Base-by-base conservation (phyloP, 2,329 filamentous ascomycete species). In the Pezicula rhizophila region DNA sequence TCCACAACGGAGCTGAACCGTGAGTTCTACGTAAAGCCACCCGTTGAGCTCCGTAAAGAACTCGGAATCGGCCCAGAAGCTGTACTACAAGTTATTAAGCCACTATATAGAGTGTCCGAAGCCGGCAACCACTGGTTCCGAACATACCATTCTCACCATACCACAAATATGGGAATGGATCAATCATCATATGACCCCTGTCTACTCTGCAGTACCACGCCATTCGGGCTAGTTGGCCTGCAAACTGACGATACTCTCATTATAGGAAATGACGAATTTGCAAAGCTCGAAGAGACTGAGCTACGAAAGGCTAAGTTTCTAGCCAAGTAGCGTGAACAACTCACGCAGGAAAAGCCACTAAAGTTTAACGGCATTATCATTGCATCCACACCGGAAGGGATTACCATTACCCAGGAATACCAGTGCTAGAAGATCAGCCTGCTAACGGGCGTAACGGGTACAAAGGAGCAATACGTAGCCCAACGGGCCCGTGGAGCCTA, bases 191-290 rank as follows among this genome's bases (percentile, higher is more conserved):
- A 48, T 23, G 47, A 52, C 42, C 33, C 31, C 1, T 42, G 37
- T 11, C 25, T 45, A 17, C 15, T 45, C 7, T n/a, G 11, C 42
- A 34, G 12, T 18, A 35, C 15, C 18, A 45, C 18, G 8, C 2
- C 3, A 10, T 45, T 50, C 45, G 39, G 49, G 12, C 25, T 55
- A 10, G 35, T 55, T 17, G 40, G 48, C 2, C 25, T 55, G n/a
- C 37, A 52, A 43, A 55, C 48, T 2, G 43, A 55, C 35, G 37
- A 52, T 48, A 52, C 46, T 10, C 41, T 55, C 8, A 45, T 52
- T 45, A 2, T 52, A 18, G 45, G 28, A 18, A 33, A 45, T 14
- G 14, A 37, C 2, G 18, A 35, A 2, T 55, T 55, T 31, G 23
- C 20, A 20, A 28, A 8, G 12, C 3, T 12, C 3, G 41, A 55